A percentile compares a stretch with the other conserved stretches of the same genome.
These are phyloP conservation scores for Trebouxia sp. DNA, from an alignment of 139 green algal genomes.

Conservation along the genomic window DNA sequence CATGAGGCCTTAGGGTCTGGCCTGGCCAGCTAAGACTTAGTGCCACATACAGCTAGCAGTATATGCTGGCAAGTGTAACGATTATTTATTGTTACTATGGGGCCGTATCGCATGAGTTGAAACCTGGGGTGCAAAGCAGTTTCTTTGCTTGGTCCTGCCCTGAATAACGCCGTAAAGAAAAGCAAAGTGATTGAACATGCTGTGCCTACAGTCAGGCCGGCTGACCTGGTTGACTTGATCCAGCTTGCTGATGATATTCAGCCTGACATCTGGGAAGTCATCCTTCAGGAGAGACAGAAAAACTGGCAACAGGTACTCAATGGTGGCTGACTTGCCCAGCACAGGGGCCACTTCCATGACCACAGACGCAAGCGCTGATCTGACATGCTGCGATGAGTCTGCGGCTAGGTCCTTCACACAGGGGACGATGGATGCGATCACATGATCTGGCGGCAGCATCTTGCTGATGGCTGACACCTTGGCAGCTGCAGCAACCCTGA, in stretches of 20 bases:
- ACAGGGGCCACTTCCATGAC: slow-evolving; percentile 95
- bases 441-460: slow-evolving; percentile 51
- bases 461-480: slow-evolving; percentile 82
- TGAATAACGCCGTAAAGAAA: background rate
- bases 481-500: slow-evolving; percentile 72
- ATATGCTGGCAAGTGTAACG: too few species aligned
- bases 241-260: slow-evolving; percentile 99
- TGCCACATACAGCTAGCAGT: too few species aligned
- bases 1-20: too few species aligned
- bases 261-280: slow-evolving; percentile 92
- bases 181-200: background rate
- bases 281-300: slow-evolving; percentile 96
- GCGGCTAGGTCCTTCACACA: slow-evolving; percentile 84
- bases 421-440: slow-evolving; percentile 70
- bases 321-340: slow-evolving; percentile 74
- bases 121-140: too few species aligned
- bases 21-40: too few species aligned
- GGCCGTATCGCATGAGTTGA: too few species aligned
- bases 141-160: too few species aligned
- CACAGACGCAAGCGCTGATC: slow-evolving; percentile 87
- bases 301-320: slow-evolving; percentile 93
- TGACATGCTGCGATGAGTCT: slow-evolving; percentile 90
- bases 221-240: slow-evolving; percentile 78
- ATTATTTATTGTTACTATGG: too few species aligned
- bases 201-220: background rate